Conservation (phyloP, 2,329 filamentous ascomycete genomes). For the Penicillium sp. region DNA sequence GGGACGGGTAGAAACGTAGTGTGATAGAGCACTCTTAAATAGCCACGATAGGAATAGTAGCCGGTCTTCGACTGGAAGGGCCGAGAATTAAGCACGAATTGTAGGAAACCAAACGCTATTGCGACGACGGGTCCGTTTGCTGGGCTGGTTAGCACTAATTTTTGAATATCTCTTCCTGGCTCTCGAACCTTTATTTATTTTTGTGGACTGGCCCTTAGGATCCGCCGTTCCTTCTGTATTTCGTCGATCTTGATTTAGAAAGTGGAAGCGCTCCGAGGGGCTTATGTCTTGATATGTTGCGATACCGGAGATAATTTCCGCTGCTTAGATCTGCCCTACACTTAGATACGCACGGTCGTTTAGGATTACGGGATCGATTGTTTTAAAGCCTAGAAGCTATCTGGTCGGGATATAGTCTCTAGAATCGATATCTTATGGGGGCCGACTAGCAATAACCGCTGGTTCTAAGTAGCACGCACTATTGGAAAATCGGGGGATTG, state of each 20-base stretch:
- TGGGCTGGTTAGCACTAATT: background rate
- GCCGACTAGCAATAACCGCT: slow-evolving; percentile 4
- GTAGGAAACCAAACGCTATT: background rate
- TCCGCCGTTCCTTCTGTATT: background rate
- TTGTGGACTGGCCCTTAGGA: background rate
- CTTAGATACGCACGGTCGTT: background rate
- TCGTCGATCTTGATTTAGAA: background rate
- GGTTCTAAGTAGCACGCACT: background rate
- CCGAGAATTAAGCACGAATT: slow-evolving; percentile 8
- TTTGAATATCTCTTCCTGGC: background rate
- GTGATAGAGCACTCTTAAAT: background rate
- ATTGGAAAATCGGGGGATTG: slow-evolving; percentile 2
- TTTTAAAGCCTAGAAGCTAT: background rate
- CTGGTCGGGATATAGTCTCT: background rate
- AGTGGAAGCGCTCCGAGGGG: background rate
- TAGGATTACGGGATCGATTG: slow-evolving; percentile 6
- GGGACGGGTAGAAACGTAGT: background rate
- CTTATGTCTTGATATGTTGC: slow-evolving; percentile 1
- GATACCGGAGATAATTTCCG: background rate
- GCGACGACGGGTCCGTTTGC: background rate
- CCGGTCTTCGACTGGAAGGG: background rate
- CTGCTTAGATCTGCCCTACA: slow-evolving; percentile 1
- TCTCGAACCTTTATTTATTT: background rate
- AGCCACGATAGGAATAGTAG: slow-evolving; percentile 3
- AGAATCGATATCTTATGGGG: background rate